Evolutionary conservation across 345 rosid genomes (phyloP), one percentile per base, ranked within the genome.

Genomic region (Passiflora organensis): DNA sequence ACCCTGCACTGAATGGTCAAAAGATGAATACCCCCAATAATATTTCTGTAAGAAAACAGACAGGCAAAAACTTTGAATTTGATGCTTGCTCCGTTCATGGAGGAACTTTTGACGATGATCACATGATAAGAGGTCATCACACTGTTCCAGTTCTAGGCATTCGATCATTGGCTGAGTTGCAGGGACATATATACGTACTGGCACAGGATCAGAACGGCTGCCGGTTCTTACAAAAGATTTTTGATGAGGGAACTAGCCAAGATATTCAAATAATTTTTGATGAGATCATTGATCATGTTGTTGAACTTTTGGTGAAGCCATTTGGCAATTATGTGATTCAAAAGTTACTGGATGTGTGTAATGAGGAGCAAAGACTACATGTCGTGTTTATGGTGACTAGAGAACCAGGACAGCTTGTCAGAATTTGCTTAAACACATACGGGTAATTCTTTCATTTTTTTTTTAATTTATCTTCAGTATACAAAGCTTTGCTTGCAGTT

Each of bases 271-370:
- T 69, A 42, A 69, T 69, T 23, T 69, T 57, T 47, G 43, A 63
- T 28, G 74, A 63, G n/a, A 58, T 69, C 16, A 58, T 69, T 24
- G 50, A 32, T 34, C 69, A 69, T 48, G 39, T 53, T 39, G 55
- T 58, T 25, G 69, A 58, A 36, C 74, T 69, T 16, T 57, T 59
- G 56, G 42, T 63, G 56, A 57, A 63, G 43, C 74, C 68, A 32
- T 63, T 69, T 51, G 74, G 69, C 13, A 69, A 69, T 58, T 69
- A 69, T 63, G 61, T 69, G 15, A 64, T 69, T 2, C 74, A 69
- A 60, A 69, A 69, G 65, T 45, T 69, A n/a, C 47, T 69, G 69
- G 74, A 69, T 13, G 74, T 69, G 20, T 63, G 74, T 48, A 45
- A 51, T 48, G 74, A 69, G 53, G 60, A 56, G 8, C 74, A 63